phyloP scores from a whole-genome alignment of 768 basidiomycete species.

The Psilocybe cubensis region DNA sequence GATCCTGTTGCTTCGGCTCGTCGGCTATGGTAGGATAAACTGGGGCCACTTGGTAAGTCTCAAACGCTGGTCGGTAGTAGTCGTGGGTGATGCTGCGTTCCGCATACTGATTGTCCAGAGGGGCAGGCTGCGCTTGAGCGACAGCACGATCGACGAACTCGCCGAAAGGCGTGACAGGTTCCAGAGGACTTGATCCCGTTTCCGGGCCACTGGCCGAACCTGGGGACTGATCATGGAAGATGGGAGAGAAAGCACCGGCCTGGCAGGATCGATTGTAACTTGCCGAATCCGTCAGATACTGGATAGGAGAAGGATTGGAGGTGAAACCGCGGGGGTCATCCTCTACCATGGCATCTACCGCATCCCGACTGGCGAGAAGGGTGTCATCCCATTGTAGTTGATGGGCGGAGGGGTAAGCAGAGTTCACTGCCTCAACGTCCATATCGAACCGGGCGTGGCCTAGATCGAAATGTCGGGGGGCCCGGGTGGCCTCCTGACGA shows the following conservation, averaged over 20 bases:
- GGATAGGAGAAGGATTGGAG: constrained; percentile 17
- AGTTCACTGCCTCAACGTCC: constrained; percentile 52
- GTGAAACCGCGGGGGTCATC: constrained; percentile 13
- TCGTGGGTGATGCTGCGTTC: constrained; percentile 14
- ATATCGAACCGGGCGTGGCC: constrained; percentile 22
- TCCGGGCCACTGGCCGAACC: constrained; percentile 53
- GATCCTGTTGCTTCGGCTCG: constrained; percentile 40
- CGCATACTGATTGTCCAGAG: constrained; percentile 13
- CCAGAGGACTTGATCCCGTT: constrained; percentile 67
- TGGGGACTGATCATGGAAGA: constrained; percentile 69
- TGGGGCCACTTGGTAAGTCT: constrained; percentile 22
- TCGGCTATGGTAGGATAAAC: constrained; percentile 37
- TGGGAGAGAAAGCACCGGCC: constrained; percentile 59
- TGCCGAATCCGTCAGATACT: constrained; percentile 27
- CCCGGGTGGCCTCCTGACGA: constrained; percentile 12
- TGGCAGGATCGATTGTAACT: constrained; percentile 34
- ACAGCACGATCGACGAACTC: constrained; percentile 78
- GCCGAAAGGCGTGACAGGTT: constrained; percentile 77
- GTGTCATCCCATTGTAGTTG: constrained; percentile 34
- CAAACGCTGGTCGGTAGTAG: constrained; percentile 17
- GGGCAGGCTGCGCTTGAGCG: constrained; percentile 36
- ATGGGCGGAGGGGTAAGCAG: constrained; percentile 33
- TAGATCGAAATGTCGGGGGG: constrained; percentile 25
- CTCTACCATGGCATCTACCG: constrained; percentile 5
- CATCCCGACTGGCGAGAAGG: constrained; percentile 16